These are phyloP conservation scores for Pontederia paniculata DNA, from an alignment of 176 grass and related monocot species.

Conservation along the genomic window DNA sequence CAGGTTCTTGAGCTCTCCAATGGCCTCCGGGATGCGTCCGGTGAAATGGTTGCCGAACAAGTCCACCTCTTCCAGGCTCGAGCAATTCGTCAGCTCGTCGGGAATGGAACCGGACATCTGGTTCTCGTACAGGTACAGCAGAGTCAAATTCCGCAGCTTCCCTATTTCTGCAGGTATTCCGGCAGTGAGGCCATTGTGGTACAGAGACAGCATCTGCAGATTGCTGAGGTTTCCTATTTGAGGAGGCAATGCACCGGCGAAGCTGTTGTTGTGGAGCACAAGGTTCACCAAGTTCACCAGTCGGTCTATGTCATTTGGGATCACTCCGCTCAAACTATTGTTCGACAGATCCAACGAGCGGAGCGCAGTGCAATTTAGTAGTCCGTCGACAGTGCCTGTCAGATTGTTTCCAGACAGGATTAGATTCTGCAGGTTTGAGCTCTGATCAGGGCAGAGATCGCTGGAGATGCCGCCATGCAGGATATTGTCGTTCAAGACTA, in stretches of 20 bases:
- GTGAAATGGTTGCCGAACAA: conserved; percentile 87
- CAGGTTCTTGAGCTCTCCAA: conserved; percentile 65
- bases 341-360: conserved; percentile 57
- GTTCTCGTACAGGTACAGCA: conserved; percentile 84
- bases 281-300: conserved; percentile 49
- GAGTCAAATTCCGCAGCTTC: conserved; percentile 36
- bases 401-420: conserved; percentile 56
- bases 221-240: conserved; percentile 59
- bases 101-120: conserved; percentile 75
- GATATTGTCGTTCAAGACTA: conserved; percentile 62
- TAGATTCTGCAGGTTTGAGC: conserved; percentile 49
- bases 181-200: conserved; percentile 65
- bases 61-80: conserved; percentile 77
- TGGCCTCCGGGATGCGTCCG: conserved; percentile 45
- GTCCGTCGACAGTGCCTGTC: conserved; percentile 29
- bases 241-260: conserved; percentile 36
- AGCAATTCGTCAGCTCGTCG: conserved; percentile 50
- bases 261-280: conserved; percentile 83
- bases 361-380: conserved; percentile 40
- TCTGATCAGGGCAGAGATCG: conserved; percentile 24
- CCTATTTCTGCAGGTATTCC: conserved; percentile 57
- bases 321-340: conserved; percentile 50
- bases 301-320: conserved; percentile 42
- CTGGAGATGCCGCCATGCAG: conserved; percentile 46
- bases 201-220: conserved; percentile 73